Conservation (phyloP, 495 filamentous ascomycete species). For the Aspergillus leporis region DNA sequence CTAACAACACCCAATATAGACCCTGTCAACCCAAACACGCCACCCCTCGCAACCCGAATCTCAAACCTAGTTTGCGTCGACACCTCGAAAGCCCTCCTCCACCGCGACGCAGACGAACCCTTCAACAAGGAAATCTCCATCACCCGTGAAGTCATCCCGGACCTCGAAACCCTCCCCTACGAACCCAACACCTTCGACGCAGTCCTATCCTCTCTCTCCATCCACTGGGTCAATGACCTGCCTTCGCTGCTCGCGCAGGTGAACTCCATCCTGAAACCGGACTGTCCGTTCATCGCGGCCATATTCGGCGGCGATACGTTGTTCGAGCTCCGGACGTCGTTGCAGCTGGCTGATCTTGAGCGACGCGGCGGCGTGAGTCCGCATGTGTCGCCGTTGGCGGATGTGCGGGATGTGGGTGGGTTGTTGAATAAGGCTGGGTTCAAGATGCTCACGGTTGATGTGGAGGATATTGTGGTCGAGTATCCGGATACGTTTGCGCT, state of each 20-base stretch:
- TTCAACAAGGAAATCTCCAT: conserved; percentile 75
- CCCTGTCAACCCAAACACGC: conserved; percentile 52
- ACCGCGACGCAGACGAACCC: conserved; percentile 74
- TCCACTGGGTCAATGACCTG: conserved; percentile 99
- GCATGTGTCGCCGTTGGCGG: conserved; percentile 85
- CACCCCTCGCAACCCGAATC: conserved; percentile 67
- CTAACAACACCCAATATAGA: conserved; percentile 69
- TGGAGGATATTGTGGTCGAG: conserved; percentile 95
- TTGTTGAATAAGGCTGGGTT: conserved; percentile 86
- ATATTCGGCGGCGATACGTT: conserved; percentile 96
- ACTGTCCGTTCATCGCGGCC: conserved; percentile 87
- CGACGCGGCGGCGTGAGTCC: conserved; percentile 83
- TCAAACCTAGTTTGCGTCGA: conserved; percentile 75
- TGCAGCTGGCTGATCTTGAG: conserved; percentile 91
- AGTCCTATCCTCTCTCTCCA: conserved; percentile 78
- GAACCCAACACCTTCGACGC: conserved; percentile 79
- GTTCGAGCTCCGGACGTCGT: conserved; percentile 88
- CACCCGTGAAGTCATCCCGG: conserved; percentile 65
- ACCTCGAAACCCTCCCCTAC: conserved; percentile 76
- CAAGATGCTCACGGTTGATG: conserved; percentile 93
- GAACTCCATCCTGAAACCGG: conserved; percentile 82
- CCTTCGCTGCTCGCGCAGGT: conserved; percentile 79
- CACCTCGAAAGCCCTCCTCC: conserved; percentile 71
- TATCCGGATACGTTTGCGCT: conserved; percentile 91
- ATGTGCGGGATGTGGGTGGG: conserved; percentile 88